phyloP scores from a whole-genome alignment of 345 rosid species.

The Brassica cretica region DNA sequence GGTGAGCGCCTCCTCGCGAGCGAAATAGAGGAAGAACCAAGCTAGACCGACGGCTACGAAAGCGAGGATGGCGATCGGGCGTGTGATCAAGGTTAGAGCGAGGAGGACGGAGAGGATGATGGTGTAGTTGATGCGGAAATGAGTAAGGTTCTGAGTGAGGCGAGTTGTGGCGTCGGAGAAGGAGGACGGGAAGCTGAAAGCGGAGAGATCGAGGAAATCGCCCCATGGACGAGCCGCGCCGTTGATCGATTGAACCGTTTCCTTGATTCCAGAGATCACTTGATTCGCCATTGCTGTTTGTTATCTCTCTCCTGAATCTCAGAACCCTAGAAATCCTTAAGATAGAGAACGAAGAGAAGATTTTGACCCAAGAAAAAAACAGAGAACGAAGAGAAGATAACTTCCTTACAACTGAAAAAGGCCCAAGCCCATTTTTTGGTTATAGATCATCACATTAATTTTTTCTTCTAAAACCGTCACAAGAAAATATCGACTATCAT shows the following conservation, averaged over 20 bases:
- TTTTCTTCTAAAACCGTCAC: too few species aligned
- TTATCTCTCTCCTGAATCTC: background rate
- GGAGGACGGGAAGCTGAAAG: conserved; percentile 52
- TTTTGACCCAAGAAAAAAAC: too few species aligned
- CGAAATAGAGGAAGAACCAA: conserved; percentile 71
- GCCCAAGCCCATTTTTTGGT: background rate
- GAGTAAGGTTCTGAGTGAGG: conserved; percentile 61
- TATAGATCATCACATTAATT: too few species aligned
- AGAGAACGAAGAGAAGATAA: background rate
- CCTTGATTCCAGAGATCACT: conserved; percentile 49
- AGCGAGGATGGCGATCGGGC: conserved; percentile 58
- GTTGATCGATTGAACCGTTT: conserved; percentile 47
- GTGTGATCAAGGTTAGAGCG: conserved; percentile 52
- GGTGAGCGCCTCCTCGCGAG: conserved; percentile 56
- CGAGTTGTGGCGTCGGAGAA: conserved; percentile 58
- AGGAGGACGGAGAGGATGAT: conserved; percentile 44
- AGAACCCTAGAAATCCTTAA: conserved; percentile 25
- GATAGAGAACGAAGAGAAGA: background rate
- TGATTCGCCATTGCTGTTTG: conserved; percentile 31
- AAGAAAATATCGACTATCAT: too few species aligned
- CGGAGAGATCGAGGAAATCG: conserved; percentile 50
- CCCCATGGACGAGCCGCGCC: conserved; percentile 57
- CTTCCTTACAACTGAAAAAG: background rate
- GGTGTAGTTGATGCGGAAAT: conserved; percentile 59
- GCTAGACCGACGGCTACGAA: conserved; percentile 48